Evolutionary conservation across 116 monocot species (phyloP).

Genomic region (Posidonia oceanica): DNA sequence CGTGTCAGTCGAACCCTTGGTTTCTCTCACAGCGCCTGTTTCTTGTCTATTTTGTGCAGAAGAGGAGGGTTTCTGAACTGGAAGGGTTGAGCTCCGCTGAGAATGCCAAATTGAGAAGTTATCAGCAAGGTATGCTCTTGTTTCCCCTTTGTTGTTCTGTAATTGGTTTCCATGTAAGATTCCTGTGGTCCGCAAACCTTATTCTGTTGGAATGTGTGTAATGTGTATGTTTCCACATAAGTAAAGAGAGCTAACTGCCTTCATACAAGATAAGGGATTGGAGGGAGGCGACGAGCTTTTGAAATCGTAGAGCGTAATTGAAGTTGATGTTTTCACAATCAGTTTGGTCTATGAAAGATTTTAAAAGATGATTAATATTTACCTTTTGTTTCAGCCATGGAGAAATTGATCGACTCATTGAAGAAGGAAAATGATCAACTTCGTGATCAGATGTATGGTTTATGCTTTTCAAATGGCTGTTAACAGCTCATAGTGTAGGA

Average conservation of each 20-base stretch:
- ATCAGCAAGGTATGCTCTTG: slow-evolving; percentile 1
- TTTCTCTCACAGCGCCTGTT: not conserved
- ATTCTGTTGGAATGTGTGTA: no score
- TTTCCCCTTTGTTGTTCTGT: not conserved
- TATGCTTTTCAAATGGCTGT: not conserved
- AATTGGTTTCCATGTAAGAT: not conserved
- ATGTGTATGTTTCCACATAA: no score
- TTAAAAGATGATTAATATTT: not conserved
- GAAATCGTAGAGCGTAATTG: no score
- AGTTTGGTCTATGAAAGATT: no score
- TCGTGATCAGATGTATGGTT: not conserved
- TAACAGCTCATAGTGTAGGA: not conserved
- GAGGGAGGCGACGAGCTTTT: no score
- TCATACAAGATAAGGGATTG: no score
- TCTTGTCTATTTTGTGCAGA: slow-evolving; percentile 2
- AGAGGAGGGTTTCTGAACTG: slow-evolving; percentile 1
- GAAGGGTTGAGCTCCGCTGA: not conserved
- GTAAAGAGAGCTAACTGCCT: no score
- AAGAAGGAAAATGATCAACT: slow-evolving; percentile 4
- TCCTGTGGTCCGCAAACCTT: not conserved
- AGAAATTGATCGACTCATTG: slow-evolving; percentile 6
- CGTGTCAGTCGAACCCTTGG: not conserved
- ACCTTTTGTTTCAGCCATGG: not conserved
- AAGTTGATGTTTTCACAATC: no score
- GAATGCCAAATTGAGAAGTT: slow-evolving; percentile 1